Evolutionary conservation across 345 rosid genomes (phyloP).

Genomic region (Erodium maritimum): DNA sequence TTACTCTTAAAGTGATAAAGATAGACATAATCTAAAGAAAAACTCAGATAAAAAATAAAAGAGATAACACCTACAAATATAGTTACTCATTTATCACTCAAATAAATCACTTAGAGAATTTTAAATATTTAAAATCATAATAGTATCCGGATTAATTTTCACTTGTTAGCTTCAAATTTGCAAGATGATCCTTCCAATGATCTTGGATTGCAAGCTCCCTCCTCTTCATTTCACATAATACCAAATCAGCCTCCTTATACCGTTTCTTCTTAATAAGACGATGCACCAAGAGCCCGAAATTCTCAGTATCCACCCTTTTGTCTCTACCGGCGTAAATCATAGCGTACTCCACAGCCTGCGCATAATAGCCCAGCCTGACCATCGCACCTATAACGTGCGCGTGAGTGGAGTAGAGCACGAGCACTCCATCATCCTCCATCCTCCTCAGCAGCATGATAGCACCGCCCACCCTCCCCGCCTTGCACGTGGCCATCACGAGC

Average conservation of each 20-base stretch:
- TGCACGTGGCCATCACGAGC: constrained; percentile 59
- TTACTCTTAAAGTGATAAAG: too few species aligned
- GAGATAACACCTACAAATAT: too few species aligned
- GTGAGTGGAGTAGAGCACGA: constrained; percentile 38
- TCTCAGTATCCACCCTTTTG: constrained; percentile 34
- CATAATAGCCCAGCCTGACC: constrained; percentile 26
- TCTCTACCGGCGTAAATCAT: constrained; percentile 37
- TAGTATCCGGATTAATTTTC: too few species aligned
- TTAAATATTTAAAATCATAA: too few species aligned
- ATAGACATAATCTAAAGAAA: too few species aligned
- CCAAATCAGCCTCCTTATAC: constrained; percentile 30
- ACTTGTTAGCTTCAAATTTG: too few species aligned
- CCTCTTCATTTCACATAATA: constrained; percentile 44
- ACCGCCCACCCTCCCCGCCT: constrained; percentile 39
- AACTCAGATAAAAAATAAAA: too few species aligned
- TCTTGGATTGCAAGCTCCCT: constrained; percentile 31
- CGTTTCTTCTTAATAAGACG: constrained; percentile 27
- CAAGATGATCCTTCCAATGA: constrained; percentile 15
- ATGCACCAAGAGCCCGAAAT: constrained; percentile 38
- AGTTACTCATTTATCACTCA: too few species aligned
- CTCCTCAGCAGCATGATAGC: constrained; percentile 46
- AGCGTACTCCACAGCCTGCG: constrained; percentile 41
- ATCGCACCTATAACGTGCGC: constrained; percentile 38
- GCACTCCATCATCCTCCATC: constrained; percentile 45
- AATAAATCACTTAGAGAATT: too few species aligned